A percentile compares a stretch with the other conserved stretches of the same genome.
phyloP scores from a whole-genome alignment of 2,329 filamentous ascomycete species.

The Aureobasidium sp. region DNA sequence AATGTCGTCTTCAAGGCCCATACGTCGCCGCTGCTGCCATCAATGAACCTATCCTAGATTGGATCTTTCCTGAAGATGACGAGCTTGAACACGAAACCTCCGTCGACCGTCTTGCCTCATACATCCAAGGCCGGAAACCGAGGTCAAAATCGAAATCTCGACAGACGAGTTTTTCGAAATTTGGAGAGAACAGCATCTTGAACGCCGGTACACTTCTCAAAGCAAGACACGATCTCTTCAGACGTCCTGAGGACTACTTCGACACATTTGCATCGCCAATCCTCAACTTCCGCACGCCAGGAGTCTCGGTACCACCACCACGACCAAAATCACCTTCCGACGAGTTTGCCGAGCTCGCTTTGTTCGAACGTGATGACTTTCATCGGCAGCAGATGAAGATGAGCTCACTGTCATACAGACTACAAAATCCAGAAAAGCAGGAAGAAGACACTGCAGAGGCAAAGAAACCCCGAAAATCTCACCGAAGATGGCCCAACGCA shows the following conservation, averaged over 20 bases:
- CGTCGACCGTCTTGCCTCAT: neutral
- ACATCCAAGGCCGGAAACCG: neutral
- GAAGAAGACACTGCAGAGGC: constrained; percentile 3
- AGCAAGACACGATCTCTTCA: constrained; percentile 34
- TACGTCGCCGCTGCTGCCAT: constrained; percentile 39
- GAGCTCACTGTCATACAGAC: constrained; percentile 17
- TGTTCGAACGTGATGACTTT: constrained; percentile 24
- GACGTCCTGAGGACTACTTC: constrained; percentile 35
- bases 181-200: neutral
- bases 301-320: constrained; percentile 21
- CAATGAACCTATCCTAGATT: constrained; percentile 41
- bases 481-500: constrained; percentile 36
- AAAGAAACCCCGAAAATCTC: constrained; percentile 21
- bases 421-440: neutral
- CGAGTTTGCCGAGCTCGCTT: constrained; percentile 24
- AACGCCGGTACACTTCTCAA: constrained; percentile 23
- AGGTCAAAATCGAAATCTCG: neutral
- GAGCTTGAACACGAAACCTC: constrained; percentile 14
- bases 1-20: constrained; percentile 34
- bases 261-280: constrained; percentile 44
- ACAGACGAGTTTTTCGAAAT: constrained; percentile 3
- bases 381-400: constrained; percentile 20
- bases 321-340: constrained; percentile 21
- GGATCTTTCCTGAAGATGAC: constrained; percentile 33
- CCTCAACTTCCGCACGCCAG: constrained; percentile 43